Conservation (phyloP, 1,284 basidiomycete species). For the Vanrija sp. region DNA sequence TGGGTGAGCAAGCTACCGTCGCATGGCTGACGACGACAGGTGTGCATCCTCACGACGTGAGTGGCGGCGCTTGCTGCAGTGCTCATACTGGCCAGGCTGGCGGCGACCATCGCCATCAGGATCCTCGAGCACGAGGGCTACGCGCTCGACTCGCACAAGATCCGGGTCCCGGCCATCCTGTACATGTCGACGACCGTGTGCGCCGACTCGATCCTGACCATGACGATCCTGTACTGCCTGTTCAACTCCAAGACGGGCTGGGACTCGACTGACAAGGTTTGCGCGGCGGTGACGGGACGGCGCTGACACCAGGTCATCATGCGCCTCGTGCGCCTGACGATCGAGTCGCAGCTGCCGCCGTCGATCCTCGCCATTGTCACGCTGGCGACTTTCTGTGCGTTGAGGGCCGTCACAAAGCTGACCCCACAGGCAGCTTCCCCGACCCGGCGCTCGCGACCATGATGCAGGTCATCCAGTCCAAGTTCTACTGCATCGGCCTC, state of each 20-base stretch:
- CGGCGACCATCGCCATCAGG: not conserved
- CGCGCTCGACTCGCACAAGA: not conserved
- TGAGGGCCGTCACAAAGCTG: too few relatives aligned
- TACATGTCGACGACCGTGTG: conserved; percentile 22
- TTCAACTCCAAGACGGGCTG: conserved; percentile 28
- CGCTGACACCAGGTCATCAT: conserved; percentile 15
- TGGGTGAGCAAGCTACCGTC: conserved; percentile 4
- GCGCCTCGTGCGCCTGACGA: conserved; percentile 27
- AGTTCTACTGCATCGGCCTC: conserved; percentile 28
- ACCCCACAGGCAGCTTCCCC: conserved; percentile 10
- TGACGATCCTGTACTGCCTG: conserved; percentile 23
- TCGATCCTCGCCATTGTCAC: conserved; percentile 27
- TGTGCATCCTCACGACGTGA: not conserved
- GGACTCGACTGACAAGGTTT: conserved; percentile 27
- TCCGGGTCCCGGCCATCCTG: conserved; percentile 3
- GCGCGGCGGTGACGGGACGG: not conserved
- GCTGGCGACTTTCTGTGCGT: conserved; percentile 26
- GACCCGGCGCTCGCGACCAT: not conserved
- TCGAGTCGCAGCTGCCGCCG: conserved; percentile 35
- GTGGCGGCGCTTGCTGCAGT: not conserved
- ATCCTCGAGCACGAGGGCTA: not conserved
- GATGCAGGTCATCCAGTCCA: conserved; percentile 24
- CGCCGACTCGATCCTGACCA: conserved; percentile 31
- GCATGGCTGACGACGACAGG: too few relatives aligned
- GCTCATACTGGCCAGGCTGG: not conserved